Evolutionary conservation across 1,139 yeast species (phyloP).

Genomic region (Suhomyces yuchorum): DNA sequence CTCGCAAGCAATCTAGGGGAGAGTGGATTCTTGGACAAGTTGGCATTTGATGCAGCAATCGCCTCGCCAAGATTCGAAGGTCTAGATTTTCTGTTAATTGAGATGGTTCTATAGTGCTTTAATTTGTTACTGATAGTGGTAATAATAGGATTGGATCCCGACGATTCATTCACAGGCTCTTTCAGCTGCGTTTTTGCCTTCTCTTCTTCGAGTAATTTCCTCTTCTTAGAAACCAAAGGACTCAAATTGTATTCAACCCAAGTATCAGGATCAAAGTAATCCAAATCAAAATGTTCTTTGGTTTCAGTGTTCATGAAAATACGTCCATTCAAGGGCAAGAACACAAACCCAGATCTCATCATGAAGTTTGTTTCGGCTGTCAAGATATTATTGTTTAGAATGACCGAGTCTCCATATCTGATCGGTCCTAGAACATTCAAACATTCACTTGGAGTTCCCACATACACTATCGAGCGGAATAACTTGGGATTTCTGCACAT

Average conservation of each 20-base stretch:
- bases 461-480: conserved; percentile 74
- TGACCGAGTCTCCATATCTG: conserved; percentile 76
- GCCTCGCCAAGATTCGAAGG: conserved; percentile 1
- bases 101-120: conserved; percentile 24
- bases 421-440: conserved; percentile 85
- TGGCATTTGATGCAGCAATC: background rate
- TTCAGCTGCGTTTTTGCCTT: conserved; percentile 1
- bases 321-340: conserved; percentile 73
- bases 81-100: conserved; percentile 17
- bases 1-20: conserved; percentile 4
- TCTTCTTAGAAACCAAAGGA: conserved; percentile 63
- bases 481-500: conserved; percentile 67
- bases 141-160: conserved; percentile 25
- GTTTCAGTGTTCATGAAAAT: conserved; percentile 67
- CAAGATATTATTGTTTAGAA: conserved; percentile 70
- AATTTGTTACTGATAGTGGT: conserved; percentile 27
- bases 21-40: conserved; percentile 1
- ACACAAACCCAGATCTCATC: conserved; percentile 82
- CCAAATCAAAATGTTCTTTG: conserved; percentile 61
- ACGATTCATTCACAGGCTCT: background rate
- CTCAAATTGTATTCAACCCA: conserved; percentile 80
- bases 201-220: conserved; percentile 24
- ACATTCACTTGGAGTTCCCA: conserved; percentile 83
- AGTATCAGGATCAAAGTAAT: conserved; percentile 74
- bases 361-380: conserved; percentile 83